Percentiles rank a stretch among this genome's conserved stretches.
Evolutionary conservation across 345 rosid species (phyloP).

Genomic region (Gossypium arboreum): DNA sequence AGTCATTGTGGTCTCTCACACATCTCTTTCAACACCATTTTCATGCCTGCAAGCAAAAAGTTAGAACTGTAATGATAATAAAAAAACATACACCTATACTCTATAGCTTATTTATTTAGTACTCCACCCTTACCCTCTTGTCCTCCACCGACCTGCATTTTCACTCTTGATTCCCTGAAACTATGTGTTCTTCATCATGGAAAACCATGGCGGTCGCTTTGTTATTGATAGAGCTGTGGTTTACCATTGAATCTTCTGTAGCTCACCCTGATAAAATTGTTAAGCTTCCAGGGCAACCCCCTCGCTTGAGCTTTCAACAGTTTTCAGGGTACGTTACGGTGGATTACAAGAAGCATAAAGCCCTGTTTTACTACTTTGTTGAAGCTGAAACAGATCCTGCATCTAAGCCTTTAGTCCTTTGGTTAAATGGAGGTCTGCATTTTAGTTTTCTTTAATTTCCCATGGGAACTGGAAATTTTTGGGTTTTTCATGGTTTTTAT

Average conservation of each 20-base stretch:
- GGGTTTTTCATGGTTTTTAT: not conserved
- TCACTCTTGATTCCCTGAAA: not conserved
- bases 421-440: conserved; percentile 67
- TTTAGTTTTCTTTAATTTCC: not conserved
- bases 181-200: conserved; percentile 18
- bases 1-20: not conserved
- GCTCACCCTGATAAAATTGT: conserved; percentile 34
- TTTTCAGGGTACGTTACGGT: conserved; percentile 65
- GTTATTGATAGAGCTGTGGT: conserved; percentile 26
- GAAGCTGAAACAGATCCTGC: conserved; percentile 61
- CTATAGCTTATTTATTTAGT: conserved; percentile 11
- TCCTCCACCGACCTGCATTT: conserved; percentile 13
- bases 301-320: conserved; percentile 40
- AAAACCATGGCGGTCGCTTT: conserved; percentile 30
- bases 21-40: conserved; percentile 25
- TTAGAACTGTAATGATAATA: conserved; percentile 4
- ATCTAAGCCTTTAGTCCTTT: conserved; percentile 72
- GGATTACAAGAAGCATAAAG: conserved; percentile 46
- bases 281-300: conserved; percentile 61
- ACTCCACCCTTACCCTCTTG: not conserved
- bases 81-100: conserved; percentile 6
- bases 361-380: conserved; percentile 69
- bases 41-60: conserved; percentile 7
- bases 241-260: conserved; percentile 30
- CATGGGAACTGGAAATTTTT: not conserved